Evolutionary conservation across 2,329 filamentous ascomycete genomes (phyloP), one percentile per base, ranked within the genome.

Genomic region (Fonsecaea multimorphosa): DNA sequence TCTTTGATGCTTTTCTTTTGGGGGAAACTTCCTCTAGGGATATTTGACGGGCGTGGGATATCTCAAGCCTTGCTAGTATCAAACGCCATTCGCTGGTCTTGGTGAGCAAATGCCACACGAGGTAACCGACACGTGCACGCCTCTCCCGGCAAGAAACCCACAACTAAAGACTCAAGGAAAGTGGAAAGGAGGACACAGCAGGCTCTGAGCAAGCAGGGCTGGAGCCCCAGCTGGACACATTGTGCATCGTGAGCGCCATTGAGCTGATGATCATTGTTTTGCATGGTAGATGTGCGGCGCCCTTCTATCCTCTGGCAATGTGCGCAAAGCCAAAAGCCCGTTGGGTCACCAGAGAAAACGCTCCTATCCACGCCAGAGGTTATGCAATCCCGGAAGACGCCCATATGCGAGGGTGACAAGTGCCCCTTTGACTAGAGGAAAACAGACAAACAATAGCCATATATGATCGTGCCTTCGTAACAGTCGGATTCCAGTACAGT

Each of bases 401-500:
- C 44, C 19, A 24, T 22, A 9, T 49, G 11, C 22, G 5, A 11
- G n/a, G 44, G 44, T 24, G 19, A 49, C n/a, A 46, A 24, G 8
- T 12, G 44, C 44, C 52, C 14, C 8, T 40, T n/a, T 3, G 32
- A 22, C 16, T 40, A 19, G 3, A 58, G 22, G 44, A 44, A 34
- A 34, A 34, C 11, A 7, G 4, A 7, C 8, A 12, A 22, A 49
- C 40, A 44, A 12, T 24, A 54, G 53, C 34, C 53, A 58, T 46
- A 58, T 46, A 51, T 24, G 31, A 60, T 65, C 64, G 36, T 65
- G 29, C n/a, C 59, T 58, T 69, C 64, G 58, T 66, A 34, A 63
- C 24, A 55, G 24, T 51, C 54, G 32, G 19, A 46, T 53, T 60
- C 22, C 58, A 27, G 31, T 54, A 62, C 54, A 64, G 34, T n/a